Conservation (phyloP, 2,329 filamentous ascomycete species). For the Alternaria consortialis region DNA sequence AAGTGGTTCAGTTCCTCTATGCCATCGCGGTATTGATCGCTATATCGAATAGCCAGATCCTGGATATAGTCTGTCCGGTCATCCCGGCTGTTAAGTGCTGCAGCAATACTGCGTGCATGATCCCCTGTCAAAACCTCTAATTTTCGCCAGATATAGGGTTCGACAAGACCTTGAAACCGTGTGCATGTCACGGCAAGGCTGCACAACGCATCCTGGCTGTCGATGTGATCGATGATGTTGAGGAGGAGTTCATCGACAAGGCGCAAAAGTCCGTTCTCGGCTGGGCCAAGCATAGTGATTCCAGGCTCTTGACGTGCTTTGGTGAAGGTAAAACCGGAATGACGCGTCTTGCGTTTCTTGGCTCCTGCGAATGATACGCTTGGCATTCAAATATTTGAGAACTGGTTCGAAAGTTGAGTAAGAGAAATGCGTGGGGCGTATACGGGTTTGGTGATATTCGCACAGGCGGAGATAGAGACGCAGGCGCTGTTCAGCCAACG, state of each 20-base stretch:
- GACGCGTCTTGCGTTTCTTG: conserved; percentile 43
- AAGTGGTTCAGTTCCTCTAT: conserved; percentile 44
- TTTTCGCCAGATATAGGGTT: conserved; percentile 47
- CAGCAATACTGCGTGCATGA: conserved; percentile 35
- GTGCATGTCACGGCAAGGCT: conserved; percentile 44
- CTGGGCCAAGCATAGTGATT: conserved; percentile 22
- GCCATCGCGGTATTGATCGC: conserved; percentile 30
- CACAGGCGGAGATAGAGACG: background rate
- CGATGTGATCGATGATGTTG: conserved; percentile 45
- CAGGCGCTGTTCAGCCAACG: conserved; percentile 1
- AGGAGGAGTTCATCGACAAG: conserved; percentile 49
- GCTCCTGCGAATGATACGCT: conserved; percentile 29
- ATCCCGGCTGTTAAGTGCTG: conserved; percentile 35
- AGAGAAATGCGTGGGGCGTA: background rate
- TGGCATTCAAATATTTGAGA: conserved; percentile 29
- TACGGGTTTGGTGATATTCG: background rate
- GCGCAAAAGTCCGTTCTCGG: conserved; percentile 32
- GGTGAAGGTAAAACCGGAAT: conserved; percentile 34
- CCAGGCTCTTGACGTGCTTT: conserved; percentile 30
- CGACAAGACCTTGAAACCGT: conserved; percentile 41
- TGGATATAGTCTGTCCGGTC: conserved; percentile 37
- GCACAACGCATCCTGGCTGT: conserved; percentile 31
- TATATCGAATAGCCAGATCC: conserved; percentile 43
- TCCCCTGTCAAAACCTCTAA: conserved; percentile 38
- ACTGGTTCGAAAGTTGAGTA: background rate